Evolutionary conservation across 805 yeast species (phyloP).

Genomic region (Sugiyamaella americana): DNA sequence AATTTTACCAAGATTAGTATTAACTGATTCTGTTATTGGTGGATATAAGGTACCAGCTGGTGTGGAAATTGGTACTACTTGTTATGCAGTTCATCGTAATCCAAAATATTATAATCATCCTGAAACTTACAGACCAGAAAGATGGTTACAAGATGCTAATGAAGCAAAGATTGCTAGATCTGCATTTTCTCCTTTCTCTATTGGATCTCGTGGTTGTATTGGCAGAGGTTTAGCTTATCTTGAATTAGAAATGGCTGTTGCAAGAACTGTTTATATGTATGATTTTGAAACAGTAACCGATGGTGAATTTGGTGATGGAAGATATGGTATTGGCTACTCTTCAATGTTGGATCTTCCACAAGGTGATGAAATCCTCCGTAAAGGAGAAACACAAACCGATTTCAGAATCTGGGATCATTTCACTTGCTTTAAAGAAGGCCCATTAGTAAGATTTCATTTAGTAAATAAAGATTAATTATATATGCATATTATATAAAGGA

Average conservation of each 20-base stretch:
- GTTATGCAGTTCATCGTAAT: constrained; percentile 12
- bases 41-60: constrained; percentile 16
- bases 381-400: constrained; percentile 9
- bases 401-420: constrained; percentile 20
- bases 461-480: background rate
- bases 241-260: constrained; percentile 17
- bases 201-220: constrained; percentile 18
- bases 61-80: constrained; percentile 14
- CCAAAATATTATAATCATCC: constrained; percentile 11
- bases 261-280: constrained; percentile 14
- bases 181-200: constrained; percentile 16
- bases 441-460: constrained; percentile 11
- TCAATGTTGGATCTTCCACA: constrained; percentile 10
- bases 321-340: constrained; percentile 14
- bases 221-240: constrained; percentile 17
- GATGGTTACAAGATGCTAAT: constrained; percentile 14
- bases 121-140: constrained; percentile 13
- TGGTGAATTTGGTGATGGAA: constrained; percentile 16
- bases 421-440: constrained; percentile 16
- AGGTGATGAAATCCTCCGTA: constrained; percentile 10
- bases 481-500: no score
- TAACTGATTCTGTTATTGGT: constrained; percentile 9
- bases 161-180: constrained; percentile 8
- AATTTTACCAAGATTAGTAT: constrained; percentile 15
- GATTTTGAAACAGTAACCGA: constrained; percentile 14